A percentile compares a stretch with the other conserved stretches of the same genome.
Conservation (phyloP, 345 rosid genomes). For the Gossypium ekmanianum region DNA sequence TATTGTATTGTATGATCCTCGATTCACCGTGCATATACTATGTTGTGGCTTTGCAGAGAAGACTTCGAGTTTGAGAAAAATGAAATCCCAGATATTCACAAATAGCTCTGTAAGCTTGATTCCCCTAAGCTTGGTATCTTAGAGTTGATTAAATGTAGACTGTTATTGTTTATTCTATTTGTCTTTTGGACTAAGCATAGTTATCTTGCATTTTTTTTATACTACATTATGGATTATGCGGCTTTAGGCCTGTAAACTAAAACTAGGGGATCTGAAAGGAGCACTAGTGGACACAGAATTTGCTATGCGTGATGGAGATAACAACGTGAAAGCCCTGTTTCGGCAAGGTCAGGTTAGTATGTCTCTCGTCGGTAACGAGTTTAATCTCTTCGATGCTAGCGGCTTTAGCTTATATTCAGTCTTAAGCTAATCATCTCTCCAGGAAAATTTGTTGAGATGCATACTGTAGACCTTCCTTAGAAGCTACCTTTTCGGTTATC, state of each 20-base stretch:
- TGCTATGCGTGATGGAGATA: constrained; percentile 83
- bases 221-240: not conserved
- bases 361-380: constrained; percentile 7
- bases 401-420: not conserved
- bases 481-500: not conserved
- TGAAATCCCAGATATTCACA: constrained; percentile 85
- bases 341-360: constrained; percentile 90
- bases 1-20: not conserved
- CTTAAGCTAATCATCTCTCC: not conserved
- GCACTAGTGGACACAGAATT: constrained; percentile 82
- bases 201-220: not conserved
- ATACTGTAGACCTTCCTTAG: not conserved
- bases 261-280: constrained; percentile 85
- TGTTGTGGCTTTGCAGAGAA: constrained; percentile 45
- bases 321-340: constrained; percentile 84
- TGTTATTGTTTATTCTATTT: not conserved
- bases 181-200: not conserved
- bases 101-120: constrained; percentile 75
- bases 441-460: not conserved
- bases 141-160: not conserved
- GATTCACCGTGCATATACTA: not conserved
- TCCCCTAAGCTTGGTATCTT: not conserved
- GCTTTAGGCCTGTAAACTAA: constrained; percentile 78
- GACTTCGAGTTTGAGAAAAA: constrained; percentile 72
- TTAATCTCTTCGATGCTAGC: constrained; percentile 9